Conservation (phyloP, 768 basidiomycete species). For the Dictyophora rubrovolvata region DNA sequence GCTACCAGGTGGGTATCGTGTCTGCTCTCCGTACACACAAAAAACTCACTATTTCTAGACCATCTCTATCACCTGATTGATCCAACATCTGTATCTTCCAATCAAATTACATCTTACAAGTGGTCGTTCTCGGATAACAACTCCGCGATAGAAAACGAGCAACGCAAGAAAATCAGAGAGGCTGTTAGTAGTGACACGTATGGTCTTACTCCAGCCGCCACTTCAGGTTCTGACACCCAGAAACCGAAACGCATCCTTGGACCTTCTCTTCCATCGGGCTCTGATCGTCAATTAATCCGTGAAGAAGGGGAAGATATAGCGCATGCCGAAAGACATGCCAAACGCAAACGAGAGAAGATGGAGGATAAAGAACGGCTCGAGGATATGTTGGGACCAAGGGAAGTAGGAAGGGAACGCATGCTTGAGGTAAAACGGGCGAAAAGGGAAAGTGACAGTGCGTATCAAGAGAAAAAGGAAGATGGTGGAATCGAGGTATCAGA, state of each 20-base stretch:
- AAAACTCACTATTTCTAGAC: slow-evolving; percentile 23
- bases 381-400: slow-evolving; percentile 71
- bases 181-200: slow-evolving; percentile 43
- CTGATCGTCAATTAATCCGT: slow-evolving; percentile 59
- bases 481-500: slow-evolving; percentile 74
- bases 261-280: slow-evolving; percentile 56
- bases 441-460: slow-evolving; percentile 60
- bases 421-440: slow-evolving; percentile 76
- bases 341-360: slow-evolving; percentile 57
- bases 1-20: slow-evolving; percentile 42
- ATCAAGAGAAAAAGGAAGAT: slow-evolving; percentile 64
- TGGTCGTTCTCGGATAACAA: slow-evolving; percentile 75
- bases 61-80: slow-evolving; percentile 54
- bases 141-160: slow-evolving; percentile 46
- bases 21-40: not conserved
- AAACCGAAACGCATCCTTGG: slow-evolving; percentile 41
- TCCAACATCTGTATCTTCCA: slow-evolving; percentile 43
- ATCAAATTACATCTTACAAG: slow-evolving; percentile 71
- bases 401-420: slow-evolving; percentile 74
- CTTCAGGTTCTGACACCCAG: slow-evolving; percentile 11
- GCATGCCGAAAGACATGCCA: slow-evolving; percentile 40
- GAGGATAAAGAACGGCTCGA: slow-evolving; percentile 64
- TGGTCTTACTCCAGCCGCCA: slow-evolving; percentile 15
- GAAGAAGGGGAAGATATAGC: slow-evolving; percentile 48
- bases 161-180: slow-evolving; percentile 48